Evolutionary conservation across 768 basidiomycete species (phyloP), one percentile per base, ranked within the genome.

Genomic region (Pleurotus giganteus): DNA sequence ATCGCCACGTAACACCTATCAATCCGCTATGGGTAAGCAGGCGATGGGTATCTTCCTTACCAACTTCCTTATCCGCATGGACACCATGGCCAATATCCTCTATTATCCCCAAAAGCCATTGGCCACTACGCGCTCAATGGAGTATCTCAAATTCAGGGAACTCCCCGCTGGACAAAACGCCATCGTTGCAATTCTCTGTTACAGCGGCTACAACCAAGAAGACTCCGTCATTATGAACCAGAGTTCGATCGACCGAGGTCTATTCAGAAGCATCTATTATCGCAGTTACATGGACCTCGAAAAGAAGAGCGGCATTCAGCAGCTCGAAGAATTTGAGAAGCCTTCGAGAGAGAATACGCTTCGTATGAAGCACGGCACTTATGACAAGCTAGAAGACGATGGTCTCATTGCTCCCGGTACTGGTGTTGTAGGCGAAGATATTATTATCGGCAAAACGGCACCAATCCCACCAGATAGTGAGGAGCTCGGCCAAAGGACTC

Each of bases 221-320:
- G 97, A 99, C 81, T 99, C 97, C 59, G 97, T 99, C 73, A 98
- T 99, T 74, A 98, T 99, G 96, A 98, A 98, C 69, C 97, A 99
- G 73, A 94, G 91, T 62, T 96, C 97, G 24, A 91, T 99, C 61
- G 96, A 99, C 66, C 91, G 97, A 56, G 96, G 97, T 56, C 80
- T 99, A 27, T 99, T 99, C 88, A 85, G 96, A 32, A 96, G 94
- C 77, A 91, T 99, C 64, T 99, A 98, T 71, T 98, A 98, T 69
- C 85, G 97, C 62, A 94, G 94, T 64, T 98, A 98, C 67, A 97
- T 95, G 88, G 97, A 99, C 71, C 80, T 94, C 49, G 97, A 98
- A 76, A 98, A 98, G 82, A 93, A 91, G 73, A 89, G 88, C 60
- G 97, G 97, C 19, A 80, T 94, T 15, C 86, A 93, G 62, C 87